Evolutionary conservation across 2,329 filamentous ascomycete genomes (phyloP).

Genomic region (Phaeosphaeriaceae sp.): DNA sequence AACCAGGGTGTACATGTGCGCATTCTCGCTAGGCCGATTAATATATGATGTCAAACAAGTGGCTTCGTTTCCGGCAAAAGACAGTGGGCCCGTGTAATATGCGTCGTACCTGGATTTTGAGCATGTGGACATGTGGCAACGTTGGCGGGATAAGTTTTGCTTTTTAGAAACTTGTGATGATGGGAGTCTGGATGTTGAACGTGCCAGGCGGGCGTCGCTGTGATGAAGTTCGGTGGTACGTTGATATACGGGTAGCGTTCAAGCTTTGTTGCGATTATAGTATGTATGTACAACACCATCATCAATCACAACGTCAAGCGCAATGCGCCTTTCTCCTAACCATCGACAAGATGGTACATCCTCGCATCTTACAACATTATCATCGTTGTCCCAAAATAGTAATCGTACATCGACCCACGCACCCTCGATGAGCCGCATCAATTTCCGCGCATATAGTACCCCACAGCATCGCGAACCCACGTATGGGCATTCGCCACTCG

Average conservation of each 20-base stretch:
- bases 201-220: too few species aligned
- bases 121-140: conserved; percentile 7
- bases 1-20: conserved; percentile 2
- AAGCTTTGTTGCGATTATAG: too few species aligned
- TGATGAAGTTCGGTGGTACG: too few species aligned
- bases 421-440: conserved; percentile 4
- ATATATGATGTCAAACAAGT: not conserved
- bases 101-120: not conserved
- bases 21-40: not conserved
- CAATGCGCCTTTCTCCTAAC: not conserved
- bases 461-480: conserved; percentile 2
- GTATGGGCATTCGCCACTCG: conserved; percentile 11
- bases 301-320: not conserved
- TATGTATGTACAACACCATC: not conserved
- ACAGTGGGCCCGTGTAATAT: not conserved
- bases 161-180: too few species aligned
- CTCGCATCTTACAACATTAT: not conserved
- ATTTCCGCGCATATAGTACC: conserved; percentile 14
- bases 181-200: too few species aligned
- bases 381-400: not conserved
- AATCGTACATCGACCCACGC: conserved; percentile 1
- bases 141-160: not conserved
- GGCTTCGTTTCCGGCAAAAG: not conserved
- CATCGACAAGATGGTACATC: not conserved
- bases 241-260: too few species aligned